Percentiles rank a stretch among this genome's conserved stretches.
Conservation (phyloP, 1,139 yeast genomes). For the Yamadazyma mexicana region DNA sequence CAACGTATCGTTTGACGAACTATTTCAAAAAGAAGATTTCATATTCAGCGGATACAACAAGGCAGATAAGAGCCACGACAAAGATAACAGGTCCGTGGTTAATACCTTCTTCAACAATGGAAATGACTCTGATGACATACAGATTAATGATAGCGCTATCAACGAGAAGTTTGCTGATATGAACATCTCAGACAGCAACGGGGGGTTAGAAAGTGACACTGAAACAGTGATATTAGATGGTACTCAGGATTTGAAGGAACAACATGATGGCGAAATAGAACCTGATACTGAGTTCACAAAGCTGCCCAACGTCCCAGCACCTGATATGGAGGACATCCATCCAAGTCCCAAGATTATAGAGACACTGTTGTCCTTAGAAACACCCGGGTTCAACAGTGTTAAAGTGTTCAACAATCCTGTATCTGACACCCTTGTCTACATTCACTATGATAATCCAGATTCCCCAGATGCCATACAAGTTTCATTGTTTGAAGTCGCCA, state of each 20-base stretch:
- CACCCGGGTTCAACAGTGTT: slow-evolving; percentile 1
- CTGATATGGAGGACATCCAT: not conserved
- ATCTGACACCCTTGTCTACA: slow-evolving; percentile 7
- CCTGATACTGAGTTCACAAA: slow-evolving; percentile 8
- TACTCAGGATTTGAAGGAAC: slow-evolving; percentile 12
- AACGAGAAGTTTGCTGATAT: slow-evolving; percentile 8
- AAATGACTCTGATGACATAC: slow-evolving; percentile 2
- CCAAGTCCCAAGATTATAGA: not conserved
- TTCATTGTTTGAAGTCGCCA: slow-evolving; percentile 7
- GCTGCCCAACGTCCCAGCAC: not conserved
- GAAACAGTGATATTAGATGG: slow-evolving; percentile 27
- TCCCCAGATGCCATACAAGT: slow-evolving; percentile 5
- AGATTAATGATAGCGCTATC: slow-evolving; percentile 4
- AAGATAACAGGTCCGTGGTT: slow-evolving; percentile 5
- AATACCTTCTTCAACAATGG: slow-evolving; percentile 10
- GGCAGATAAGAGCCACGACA: slow-evolving; percentile 1
- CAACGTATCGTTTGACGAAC: slow-evolving; percentile 18
- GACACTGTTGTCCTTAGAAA: not conserved
- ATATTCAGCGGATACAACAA: slow-evolving; percentile 14
- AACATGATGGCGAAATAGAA: slow-evolving; percentile 7
- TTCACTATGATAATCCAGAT: slow-evolving; percentile 7
- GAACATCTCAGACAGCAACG: slow-evolving; percentile 3
- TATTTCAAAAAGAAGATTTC: slow-evolving; percentile 18
- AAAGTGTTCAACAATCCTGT: slow-evolving; percentile 11
- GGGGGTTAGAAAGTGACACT: slow-evolving; percentile 23